phyloP scores from a whole-genome alignment of 116 monocot genomes.

The Posidonia oceanica region DNA sequence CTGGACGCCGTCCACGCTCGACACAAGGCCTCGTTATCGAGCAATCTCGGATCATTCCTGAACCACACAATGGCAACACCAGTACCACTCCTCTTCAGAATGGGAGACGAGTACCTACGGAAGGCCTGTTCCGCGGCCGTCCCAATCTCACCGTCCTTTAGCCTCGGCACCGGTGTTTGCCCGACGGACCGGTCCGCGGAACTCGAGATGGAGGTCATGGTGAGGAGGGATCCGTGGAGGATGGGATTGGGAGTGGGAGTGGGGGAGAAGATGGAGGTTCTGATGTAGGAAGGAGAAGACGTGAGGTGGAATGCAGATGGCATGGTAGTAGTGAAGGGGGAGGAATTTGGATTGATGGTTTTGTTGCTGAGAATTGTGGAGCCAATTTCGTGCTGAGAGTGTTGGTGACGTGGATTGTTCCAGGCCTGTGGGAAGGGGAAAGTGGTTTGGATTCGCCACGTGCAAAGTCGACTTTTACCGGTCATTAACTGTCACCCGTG shows the following conservation, averaged over 20 bases:
- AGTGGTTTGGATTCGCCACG: too few relatives aligned
- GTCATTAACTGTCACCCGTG: too few relatives aligned
- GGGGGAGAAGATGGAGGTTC: not conserved
- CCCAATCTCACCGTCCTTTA: constrained; percentile 25
- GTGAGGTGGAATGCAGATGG: too few relatives aligned
- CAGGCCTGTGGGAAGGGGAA: too few relatives aligned
- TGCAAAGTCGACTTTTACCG: too few relatives aligned
- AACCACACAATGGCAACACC: constrained; percentile 83
- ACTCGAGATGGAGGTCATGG: constrained; percentile 2
- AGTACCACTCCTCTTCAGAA: constrained; percentile 30
- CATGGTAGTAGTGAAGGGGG: too few relatives aligned
- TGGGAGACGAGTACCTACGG: constrained; percentile 17
- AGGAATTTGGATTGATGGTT: too few relatives aligned
- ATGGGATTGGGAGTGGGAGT: not conserved
- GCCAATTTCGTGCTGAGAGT: too few relatives aligned
- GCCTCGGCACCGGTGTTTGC: constrained; percentile 24
- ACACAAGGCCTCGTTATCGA: constrained; percentile 70
- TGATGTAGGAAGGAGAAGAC: too few relatives aligned
- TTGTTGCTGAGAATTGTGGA: too few relatives aligned
- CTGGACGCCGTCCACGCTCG: constrained; percentile 52
- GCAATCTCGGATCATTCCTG: constrained; percentile 74
- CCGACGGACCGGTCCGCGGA: not conserved
- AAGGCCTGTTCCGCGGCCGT: constrained; percentile 28
- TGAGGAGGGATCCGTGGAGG: not conserved
- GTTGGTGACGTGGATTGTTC: too few relatives aligned